Evolutionary conservation across 78 protist genomes (phyloP).

Genomic region (Planoprotostelium fungivorum): DNA sequence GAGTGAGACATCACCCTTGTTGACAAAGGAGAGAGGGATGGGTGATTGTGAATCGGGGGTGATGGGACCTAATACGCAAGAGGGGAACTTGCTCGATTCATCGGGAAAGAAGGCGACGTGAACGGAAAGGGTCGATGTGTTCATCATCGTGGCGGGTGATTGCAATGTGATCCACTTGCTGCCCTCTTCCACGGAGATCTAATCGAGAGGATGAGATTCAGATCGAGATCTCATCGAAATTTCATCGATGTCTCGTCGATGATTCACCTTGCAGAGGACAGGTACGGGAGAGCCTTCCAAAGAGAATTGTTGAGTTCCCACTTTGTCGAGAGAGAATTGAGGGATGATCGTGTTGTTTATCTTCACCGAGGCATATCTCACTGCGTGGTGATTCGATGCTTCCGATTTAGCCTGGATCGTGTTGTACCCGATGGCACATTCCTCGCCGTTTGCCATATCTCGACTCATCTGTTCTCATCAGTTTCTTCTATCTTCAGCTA

Average conservation of each 20-base stretch:
- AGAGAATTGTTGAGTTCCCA: slow-evolving; percentile 1
- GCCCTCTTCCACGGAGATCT: neutral
- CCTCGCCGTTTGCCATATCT: neutral
- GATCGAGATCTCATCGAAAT: no score
- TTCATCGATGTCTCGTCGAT: neutral
- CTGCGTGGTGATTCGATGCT: no score
- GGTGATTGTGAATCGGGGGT: neutral
- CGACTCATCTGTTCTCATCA: neutral
- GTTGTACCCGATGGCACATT: neutral
- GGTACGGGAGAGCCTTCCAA: neutral
- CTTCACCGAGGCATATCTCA: neutral
- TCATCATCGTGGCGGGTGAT: neutral
- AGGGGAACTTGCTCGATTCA: neutral
- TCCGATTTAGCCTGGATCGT: no score
- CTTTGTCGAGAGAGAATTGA: neutral
- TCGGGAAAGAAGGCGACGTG: neutral
- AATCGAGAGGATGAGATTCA: no score
- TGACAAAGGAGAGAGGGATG: neutral
- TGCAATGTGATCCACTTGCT: neutral
- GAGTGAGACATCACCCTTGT: neutral
- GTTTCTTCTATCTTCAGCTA: neutral
- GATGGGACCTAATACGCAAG: neutral
- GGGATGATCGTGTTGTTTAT: neutral
- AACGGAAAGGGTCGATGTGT: neutral
- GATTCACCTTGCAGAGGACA: neutral